Conservation (phyloP, 164 flowering plant species). For the Vitis cinerea region DNA sequence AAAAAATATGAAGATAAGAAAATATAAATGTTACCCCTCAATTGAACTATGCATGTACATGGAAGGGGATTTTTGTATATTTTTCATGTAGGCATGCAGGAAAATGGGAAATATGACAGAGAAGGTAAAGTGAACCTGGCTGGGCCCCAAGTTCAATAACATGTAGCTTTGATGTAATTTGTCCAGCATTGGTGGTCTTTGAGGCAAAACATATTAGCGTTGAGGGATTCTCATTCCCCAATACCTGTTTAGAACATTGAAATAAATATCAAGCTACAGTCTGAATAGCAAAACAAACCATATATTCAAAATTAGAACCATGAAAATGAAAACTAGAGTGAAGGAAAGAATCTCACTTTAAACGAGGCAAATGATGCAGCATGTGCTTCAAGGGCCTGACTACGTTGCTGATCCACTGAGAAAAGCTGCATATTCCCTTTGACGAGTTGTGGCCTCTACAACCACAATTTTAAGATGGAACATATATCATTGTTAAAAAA, state of each 20-base stretch:
- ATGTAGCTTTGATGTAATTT: constrained; percentile 85
- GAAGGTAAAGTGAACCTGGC: constrained; percentile 52
- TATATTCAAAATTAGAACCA: too few species aligned
- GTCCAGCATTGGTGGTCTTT: constrained; percentile 89
- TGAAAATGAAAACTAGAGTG: background rate
- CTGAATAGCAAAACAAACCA: too few species aligned
- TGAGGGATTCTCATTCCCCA: constrained; percentile 89
- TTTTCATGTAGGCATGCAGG: background rate
- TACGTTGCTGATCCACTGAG: constrained; percentile 98
- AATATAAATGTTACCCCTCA: background rate
- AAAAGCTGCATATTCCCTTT: constrained; percentile 98
- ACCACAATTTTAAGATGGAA: background rate
- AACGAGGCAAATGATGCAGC: constrained; percentile 91
- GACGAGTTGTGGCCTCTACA: constrained; percentile 91
- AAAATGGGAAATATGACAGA: constrained; percentile 3
- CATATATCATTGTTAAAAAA: too few species aligned
- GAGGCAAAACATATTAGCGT: constrained; percentile 83
- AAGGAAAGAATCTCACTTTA: constrained; percentile 43
- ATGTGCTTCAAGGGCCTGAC: constrained; percentile 99
- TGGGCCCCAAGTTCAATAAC: constrained; percentile 99
- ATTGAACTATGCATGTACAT: background rate
- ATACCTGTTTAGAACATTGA: constrained; percentile 47
- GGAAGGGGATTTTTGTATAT: background rate
- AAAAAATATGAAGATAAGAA: background rate
- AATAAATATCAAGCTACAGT: background rate